Conservation (phyloP, 257 asterid genomes). For the Fraxinus excelsior region DNA sequence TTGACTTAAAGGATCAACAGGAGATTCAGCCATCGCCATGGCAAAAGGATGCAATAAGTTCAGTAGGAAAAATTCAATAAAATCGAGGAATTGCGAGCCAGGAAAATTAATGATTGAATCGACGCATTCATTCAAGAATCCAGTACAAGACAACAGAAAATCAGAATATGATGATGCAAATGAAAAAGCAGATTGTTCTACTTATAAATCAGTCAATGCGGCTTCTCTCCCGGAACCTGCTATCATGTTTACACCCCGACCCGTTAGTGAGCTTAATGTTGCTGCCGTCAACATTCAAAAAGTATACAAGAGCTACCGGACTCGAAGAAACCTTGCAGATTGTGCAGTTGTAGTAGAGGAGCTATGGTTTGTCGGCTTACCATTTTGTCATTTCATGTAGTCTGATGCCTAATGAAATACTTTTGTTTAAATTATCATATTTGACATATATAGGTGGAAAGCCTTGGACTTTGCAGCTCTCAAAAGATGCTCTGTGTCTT, state of each 20-base stretch:
- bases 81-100: conserved; percentile 7
- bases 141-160: conserved; percentile 4
- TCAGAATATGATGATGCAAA: conserved; percentile 2
- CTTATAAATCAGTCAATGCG: neutral
- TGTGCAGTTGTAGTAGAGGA: too few species aligned
- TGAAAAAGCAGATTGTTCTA: neutral
- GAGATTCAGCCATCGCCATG: conserved; percentile 12
- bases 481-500: conserved; percentile 42
- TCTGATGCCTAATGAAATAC: too few species aligned
- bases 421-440: conserved; percentile 9
- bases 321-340: too few species aligned
- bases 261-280: too few species aligned
- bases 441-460: conserved; percentile 47
- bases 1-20: conserved; percentile 32
- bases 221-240: conserved; percentile 21
- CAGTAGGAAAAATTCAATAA: conserved; percentile 33
- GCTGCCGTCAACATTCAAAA: too few species aligned
- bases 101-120: conserved; percentile 13
- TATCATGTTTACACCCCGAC: neutral
- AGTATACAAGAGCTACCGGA: too few species aligned
- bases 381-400: too few species aligned
- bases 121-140: conserved; percentile 22
- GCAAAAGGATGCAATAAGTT: conserved; percentile 15
- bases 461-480: conserved; percentile 53
- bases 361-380: too few species aligned